Evolutionary conservation across 140 eudicot species (phyloP), one percentile per base, ranked within the genome.

Genomic region (Ambrosia hybrid): DNA sequence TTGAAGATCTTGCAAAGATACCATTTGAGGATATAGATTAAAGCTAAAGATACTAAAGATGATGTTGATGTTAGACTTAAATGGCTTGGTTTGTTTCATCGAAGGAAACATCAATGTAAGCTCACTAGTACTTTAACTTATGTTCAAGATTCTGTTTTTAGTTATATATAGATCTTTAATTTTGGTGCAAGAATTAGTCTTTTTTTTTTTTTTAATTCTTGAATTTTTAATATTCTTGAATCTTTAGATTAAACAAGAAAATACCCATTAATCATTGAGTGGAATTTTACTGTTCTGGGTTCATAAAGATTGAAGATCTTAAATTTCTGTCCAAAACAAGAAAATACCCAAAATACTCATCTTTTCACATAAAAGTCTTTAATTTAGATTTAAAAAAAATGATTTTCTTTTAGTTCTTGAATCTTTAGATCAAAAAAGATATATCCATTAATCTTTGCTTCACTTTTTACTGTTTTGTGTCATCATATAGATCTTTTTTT

Each of bases 81-180:
- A 76, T 93, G 98, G 98, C 94, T 93, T 71, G 98, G 98, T 16
- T 87, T 93, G 72, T 93, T 93, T 73, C 98, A 93, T 66, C 77
- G 98, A 66, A 91, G 98, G 72, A 93, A 93, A 70, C 94, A 90
- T 77, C 98, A 93, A 1, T 93, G 98, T 93, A 83, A 93, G 96
- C 55, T 12, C 56, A 14, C 56, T 37, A 14, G 38, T 17, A 38
- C 43, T 43, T 21, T 67, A 43, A 30, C 9, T 4, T 33, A 30
- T 37, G 13, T 73, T 52, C 37, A 69, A 52, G 48, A 61, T 74
- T 53, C 53, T 30, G 1, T 26, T 26, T 8, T 0, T 9, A n/a
- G n/a, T n/a, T n/a, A n/a, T n/a, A n/a, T n/a, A n/a, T n/a, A n/a
- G n/a, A n/a, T n/a, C n/a, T n/a, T n/a, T n/a, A n/a, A n/a, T 72